Base-by-base conservation (phyloP, 495 filamentous ascomycete genomes). In the Achaetomiella virescens region DNA sequence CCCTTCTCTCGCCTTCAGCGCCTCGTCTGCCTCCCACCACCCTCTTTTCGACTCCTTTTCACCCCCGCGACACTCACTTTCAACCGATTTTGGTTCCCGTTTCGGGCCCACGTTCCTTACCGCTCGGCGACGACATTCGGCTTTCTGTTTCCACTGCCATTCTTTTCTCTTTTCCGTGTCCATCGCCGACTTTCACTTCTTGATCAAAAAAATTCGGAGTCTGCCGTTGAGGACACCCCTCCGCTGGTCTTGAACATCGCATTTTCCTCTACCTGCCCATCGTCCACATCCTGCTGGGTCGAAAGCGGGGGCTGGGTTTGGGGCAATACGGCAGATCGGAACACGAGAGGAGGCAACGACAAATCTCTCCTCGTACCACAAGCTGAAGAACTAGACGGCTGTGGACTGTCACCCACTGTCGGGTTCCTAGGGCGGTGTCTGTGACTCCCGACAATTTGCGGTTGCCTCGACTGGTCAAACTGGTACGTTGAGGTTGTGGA, bases 151-250 rank as follows among this genome's bases (percentile, higher is more conserved):
- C 21, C 7, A 36, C 54, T 46, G 25, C 49, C 59, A 51, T 59
- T 66, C 41, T 49, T 57, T 58, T 45, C 33, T 27, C 22, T 6
- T 38, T 42, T 33, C 36, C 25, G 59, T 58, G 62, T 62, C 58
- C 56, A 60, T 55, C 59, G 59, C 62, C 51, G 53, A 54, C 44
- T 27, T 55, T 58, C 52, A 21, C 31, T 57, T 63, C 52, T 49
- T 48, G 36, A 29, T 48, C 41, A 4, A 31, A 4, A 31, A 31
- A 29, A 20, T 25, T 53, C 24, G 44, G 45, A 49, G 43, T 37
- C 36, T 24, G 27, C 53, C 53, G 4, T 6, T 20, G 33, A 49
- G 44, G n/a, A 49, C 35, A 22, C 20, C 21, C 5, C 25, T 27
- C 18, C 24, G 21, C 7, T 29, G 4, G 43, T 37, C 20, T 47